These are phyloP conservation scores for Rosellinia necatrix DNA, from an alignment of 2,329 filamentous ascomycete genomes.

Conservation along the genomic window DNA sequence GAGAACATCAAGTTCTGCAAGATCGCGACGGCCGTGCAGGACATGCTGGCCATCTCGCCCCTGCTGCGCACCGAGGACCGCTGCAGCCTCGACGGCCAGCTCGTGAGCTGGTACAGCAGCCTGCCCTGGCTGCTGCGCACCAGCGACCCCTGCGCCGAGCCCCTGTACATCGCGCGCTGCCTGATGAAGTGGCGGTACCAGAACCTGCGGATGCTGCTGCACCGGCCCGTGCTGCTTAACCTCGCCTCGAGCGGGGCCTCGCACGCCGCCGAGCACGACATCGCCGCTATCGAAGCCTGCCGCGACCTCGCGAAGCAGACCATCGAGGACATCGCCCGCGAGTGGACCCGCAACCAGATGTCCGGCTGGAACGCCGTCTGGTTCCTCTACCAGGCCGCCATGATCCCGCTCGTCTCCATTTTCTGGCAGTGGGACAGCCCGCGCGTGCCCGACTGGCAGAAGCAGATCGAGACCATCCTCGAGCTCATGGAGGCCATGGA, in stretches of 20 bases:
- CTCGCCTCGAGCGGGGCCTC: conserved; percentile 60
- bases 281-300: conserved; percentile 70
- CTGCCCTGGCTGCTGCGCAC: conserved; percentile 69
- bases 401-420: conserved; percentile 76
- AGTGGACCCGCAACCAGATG: conserved; percentile 75
- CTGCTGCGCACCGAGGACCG: conserved; percentile 70
- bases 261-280: conserved; percentile 63
- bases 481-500: conserved; percentile 67
- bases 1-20: conserved; percentile 82
- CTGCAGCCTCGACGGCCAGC: conserved; percentile 66
- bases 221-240: conserved; percentile 73
- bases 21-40: conserved; percentile 77
- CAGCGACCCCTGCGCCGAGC: conserved; percentile 70
- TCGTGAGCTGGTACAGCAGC: conserved; percentile 73
- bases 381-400: conserved; percentile 80
- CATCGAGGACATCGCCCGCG: conserved; percentile 72
- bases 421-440: conserved; percentile 67
- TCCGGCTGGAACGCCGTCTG: conserved; percentile 81
- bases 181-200: conserved; percentile 85
- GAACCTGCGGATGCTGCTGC: conserved; percentile 76
- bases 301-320: conserved; percentile 70
- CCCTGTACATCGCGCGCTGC: conserved; percentile 70
- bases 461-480: conserved; percentile 62
- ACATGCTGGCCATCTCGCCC: conserved; percentile 71
- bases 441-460: conserved; percentile 56